Base-by-base conservation (phyloP, 2,329 filamentous ascomycete genomes). In the Xylaria sp. region DNA sequence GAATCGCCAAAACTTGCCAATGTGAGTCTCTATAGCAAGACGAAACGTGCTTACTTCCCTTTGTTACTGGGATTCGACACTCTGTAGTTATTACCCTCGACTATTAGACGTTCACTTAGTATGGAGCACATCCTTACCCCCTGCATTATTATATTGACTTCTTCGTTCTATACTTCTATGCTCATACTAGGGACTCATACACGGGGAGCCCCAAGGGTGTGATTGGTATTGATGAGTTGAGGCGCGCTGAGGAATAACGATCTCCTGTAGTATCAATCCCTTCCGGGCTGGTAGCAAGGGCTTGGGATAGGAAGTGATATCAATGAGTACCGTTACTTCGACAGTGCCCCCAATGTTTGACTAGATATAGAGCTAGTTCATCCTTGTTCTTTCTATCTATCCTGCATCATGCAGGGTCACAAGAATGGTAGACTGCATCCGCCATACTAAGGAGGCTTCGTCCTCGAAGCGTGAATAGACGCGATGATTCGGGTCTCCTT, bases 341-440 rank as follows among this genome's bases (percentile, higher is more conserved):
- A 62, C 43, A 51, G 43, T 20, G 54, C 63, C 49, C 43, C 58
- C 49, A 56, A 61, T 65, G n/a, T 31, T 58, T 51, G n/a, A 39
- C 57, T 54, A 39, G 64, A 36, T 59, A 23, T 64, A 51, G 31
- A 59, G 49, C 58, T 68, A 54, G 43, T 52, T 51, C 57, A 31
- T 58, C 54, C 49, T 54, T 49, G 12, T 5, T 63, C 13, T 46
- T 31, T 66, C 39, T 18, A 56, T 66, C 39, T 18, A 59, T 58
- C 43, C 60, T 64, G 54, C 57, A 64, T 66, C 41, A 66, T 68
- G 66, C 62, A 71, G 64, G 33, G 61, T 62, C 62, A 49, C 73
- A 72, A 76, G 73, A 74, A 67, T 67, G 66, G 57, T 62, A 71
- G 64, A 57, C 61, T 71, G 54, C 69, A 20, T 9, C 15, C 18